Evolutionary conservation across 2,329 filamentous ascomycete species (phyloP), one percentile per base, ranked within the genome.

Genomic region (Colletotrichum sublineola): DNA sequence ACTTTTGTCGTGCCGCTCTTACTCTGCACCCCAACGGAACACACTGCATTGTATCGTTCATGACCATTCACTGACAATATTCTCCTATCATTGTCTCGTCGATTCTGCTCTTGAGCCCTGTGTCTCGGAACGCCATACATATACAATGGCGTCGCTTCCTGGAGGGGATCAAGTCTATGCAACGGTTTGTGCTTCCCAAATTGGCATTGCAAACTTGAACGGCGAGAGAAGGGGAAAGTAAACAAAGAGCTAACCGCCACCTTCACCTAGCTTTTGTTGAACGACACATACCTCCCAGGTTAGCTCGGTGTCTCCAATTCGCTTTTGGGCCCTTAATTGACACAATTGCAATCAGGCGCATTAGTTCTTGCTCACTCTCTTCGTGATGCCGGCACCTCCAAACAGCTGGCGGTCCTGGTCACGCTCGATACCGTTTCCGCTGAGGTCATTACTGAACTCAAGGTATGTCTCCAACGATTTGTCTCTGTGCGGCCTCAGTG

Each of bases 351-450:
- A n/a, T 48, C 76, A 97, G 96, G 96, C 81, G 96, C 95, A 73
- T 90, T 96, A 77, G 95, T 99, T 58, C 91, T 99, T 75, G 95
- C 95, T 74, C 95, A 98, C 85, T 98, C 96, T 44, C 86, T 99
- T 69, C 93, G 94, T 82, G 96, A 99, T 91, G 92, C 91, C 77
- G 94, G 94, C 69, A 94, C 95, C 48, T 91, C 87, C 76, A 96
- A 94, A 85, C 96, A 94, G 85, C 87, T 99, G 77, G 95, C 92
- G 73, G 93, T 93, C 77, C 86, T 98, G 77, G 90, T 97, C 80
- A 97, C 95, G 5, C 87, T 92, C 67, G 95, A 97, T 78, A 91
- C 89, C 24, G 87, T 99, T 62, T 93, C 93, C 44, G 84, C 88
- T 66, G 91, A 92, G 65, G 94, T 93, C 60, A 88, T 98, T 73